Conservation (phyloP, 2,329 filamentous ascomycete genomes). For the Neopestalotiopsis sp. region DNA sequence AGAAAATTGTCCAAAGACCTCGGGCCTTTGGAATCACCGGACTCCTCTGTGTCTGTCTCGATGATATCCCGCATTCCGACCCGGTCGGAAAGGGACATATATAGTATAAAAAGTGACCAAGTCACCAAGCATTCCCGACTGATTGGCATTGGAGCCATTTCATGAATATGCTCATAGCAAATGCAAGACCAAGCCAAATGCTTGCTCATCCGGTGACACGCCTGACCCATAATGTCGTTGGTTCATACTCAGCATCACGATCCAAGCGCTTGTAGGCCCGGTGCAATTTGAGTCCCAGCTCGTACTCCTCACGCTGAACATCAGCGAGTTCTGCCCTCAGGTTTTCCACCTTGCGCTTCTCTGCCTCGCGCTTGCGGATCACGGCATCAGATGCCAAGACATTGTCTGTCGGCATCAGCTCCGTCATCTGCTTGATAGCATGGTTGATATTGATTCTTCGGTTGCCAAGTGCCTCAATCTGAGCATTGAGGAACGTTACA, state of each 20-base stretch:
- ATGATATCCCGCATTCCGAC: not conserved
- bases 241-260: conserved; percentile 67
- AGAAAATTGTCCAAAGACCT: not conserved
- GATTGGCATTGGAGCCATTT: no score
- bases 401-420: conserved; percentile 75
- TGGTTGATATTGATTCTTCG: conserved; percentile 74
- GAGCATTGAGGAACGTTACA: conserved; percentile 69
- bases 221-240: conserved; percentile 77
- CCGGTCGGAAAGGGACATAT: not conserved
- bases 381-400: conserved; percentile 71
- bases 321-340: conserved; percentile 72
- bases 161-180: not conserved
- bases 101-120: not conserved
- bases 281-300: conserved; percentile 76
- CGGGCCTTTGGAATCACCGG: not conserved
- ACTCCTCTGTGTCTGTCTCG: no score
- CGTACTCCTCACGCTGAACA: conserved; percentile 77
- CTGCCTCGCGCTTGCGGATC: conserved; percentile 55
- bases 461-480: conserved; percentile 67
- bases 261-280: conserved; percentile 77
- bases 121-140: not conserved
- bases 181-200: not conserved
- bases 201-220: conserved; percentile 69
- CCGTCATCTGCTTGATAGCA: conserved; percentile 77
- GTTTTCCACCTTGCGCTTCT: conserved; percentile 69